Evolutionary conservation across 257 asterid species (phyloP).

Genomic region (Solanum gracilifrons): DNA sequence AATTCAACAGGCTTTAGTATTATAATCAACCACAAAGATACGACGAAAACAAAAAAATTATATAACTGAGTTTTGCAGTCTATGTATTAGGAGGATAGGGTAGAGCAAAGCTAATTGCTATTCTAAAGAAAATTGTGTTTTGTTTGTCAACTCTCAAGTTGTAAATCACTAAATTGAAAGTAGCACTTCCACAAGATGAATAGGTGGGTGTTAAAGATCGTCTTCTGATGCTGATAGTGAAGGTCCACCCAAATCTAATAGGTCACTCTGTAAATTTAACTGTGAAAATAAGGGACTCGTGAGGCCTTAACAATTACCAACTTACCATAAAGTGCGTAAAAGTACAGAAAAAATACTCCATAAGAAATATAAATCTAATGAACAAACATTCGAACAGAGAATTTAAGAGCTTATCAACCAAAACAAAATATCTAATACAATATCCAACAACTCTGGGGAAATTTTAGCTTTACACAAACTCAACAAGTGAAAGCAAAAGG

Average conservation of each 20-base stretch:
- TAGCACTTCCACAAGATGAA: background rate
- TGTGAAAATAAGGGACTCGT: background rate
- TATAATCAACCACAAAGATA: background rate
- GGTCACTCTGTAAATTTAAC: background rate
- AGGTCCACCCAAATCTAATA: background rate
- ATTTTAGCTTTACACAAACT: background rate
- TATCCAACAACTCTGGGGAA: background rate
- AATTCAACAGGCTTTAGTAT: background rate
- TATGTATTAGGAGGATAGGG: background rate
- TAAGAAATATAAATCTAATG: background rate
- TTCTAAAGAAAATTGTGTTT: background rate
- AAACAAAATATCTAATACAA: background rate
- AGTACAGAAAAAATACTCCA: background rate
- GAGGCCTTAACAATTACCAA: background rate
- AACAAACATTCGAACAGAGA: background rate
- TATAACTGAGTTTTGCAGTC: background rate
- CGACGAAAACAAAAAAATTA: background rate
- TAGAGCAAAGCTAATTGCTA: background rate
- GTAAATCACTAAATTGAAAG: background rate
- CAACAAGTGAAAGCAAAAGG: background rate
- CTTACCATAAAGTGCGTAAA: background rate
- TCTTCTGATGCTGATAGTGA: background rate
- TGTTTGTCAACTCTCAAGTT: background rate
- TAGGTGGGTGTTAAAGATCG: background rate
- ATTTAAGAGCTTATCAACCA: background rate